These are phyloP conservation scores for Marvania coccoides DNA, from an alignment of 139 green algal species.

Conservation along the genomic window DNA sequence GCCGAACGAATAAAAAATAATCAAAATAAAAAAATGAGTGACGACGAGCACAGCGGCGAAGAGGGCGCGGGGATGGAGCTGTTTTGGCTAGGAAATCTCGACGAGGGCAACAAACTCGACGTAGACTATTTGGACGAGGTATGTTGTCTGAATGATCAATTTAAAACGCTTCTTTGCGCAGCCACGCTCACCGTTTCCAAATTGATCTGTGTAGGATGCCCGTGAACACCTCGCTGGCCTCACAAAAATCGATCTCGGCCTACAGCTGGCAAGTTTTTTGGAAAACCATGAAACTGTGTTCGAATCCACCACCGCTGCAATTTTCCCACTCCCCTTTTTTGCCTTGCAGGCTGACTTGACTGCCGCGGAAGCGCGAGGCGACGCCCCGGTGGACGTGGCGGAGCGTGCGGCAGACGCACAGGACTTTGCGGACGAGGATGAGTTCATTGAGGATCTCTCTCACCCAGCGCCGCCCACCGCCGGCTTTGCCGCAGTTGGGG, in stretches of 20 bases:
- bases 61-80: neutral
- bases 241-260: neutral
- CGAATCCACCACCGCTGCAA: too few species aligned
- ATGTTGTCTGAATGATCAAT: neutral
- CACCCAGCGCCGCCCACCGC: neutral
- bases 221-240: constrained; percentile 18
- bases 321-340: neutral
- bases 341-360: neutral
- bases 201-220: constrained; percentile 14
- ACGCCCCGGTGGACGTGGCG: neutral
- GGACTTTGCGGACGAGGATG: constrained; percentile 27
- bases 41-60: constrained; percentile 4
- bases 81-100: constrained; percentile 26
- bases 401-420: neutral
- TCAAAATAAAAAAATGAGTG: neutral
- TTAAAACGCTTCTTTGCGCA: neutral
- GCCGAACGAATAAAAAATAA: too few species aligned
- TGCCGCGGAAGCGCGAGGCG: neutral
- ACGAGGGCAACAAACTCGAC: constrained; percentile 20
- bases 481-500: neutral
- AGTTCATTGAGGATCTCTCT: constrained; percentile 25
- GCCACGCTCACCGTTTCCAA: neutral
- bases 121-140: constrained; percentile 29
- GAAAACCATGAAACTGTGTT: neutral
- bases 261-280: neutral